Base-by-base conservation (phyloP, 352 stramenopile genomes). In the Phytophthora cryptogea region DNA sequence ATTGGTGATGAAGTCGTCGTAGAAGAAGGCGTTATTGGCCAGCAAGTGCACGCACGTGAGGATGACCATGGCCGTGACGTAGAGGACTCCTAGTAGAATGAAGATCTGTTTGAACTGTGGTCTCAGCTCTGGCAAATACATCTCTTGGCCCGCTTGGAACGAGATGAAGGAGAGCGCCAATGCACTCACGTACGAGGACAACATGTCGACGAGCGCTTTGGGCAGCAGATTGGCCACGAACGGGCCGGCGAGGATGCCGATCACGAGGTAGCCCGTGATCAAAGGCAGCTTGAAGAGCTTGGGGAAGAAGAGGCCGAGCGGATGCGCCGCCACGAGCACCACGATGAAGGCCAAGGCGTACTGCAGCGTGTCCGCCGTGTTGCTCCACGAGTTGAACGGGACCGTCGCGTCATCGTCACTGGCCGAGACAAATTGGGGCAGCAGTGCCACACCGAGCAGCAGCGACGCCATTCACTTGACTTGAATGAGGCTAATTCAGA, bases 81-180 rank as follows among this genome's bases (percentile, higher is more conserved):
- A 89, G 20, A 84, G 61, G 23, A 74, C 63, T n/a, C 44, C 31
- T 0, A 90, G 50, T 10, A 88, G 63, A 28, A 74, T 64, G n/a
- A 85, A 56, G 39, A 90, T 87, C 27, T 65, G 60, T 48, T 86
- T 85, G 50, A 90, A 71, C 50, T 90, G 80, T 16, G 80, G 80
- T 16, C 55, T 46, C 32, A 90, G 66, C 40, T 90, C 80, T 10
- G 80, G 80, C 16, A 84, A 54, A 37, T 90, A 90, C 57, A 90
- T 85, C 58, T 90, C 80, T 40, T 90, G 80, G 1, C 80, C 80
- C 2, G 80, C 78, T 60, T 90, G 78, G 58, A 88, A 88, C 54
- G 80, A 88, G 66, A 90, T 88, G 65, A 90, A 90, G 14, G 78
- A 87, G 14, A 90, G 68, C 36, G 80, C 78, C 49, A 88, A 69